Base-by-base conservation (phyloP, 495 filamentous ascomycete genomes). In the Talaromyces stipitatus region DNA sequence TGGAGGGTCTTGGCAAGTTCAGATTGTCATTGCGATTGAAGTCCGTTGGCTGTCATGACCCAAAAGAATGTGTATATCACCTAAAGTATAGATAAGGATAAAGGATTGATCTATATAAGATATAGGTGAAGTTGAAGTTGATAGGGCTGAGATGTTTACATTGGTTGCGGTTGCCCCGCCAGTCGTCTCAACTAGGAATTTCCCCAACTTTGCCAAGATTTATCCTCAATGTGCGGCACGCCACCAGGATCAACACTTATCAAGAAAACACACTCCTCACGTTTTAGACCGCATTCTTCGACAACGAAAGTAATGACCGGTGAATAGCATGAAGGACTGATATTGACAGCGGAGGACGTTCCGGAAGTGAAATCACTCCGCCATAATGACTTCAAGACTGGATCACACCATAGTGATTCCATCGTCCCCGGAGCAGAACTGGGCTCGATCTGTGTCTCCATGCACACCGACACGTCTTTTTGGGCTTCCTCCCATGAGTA, bases 191-290 rank as follows among this genome's bases (percentile, higher is more conserved):
- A 69, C 65, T 56, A 41, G 66, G 72, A 45, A 74, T 67, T 64
- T 22, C 57, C 54, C 52, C 62, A 70, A 67, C 67, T 67, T 64
- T 71, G 71, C 73, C 72, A 74, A 76, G 73, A 66, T 63, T n/a
- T 48, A 7, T 48, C 10, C 45, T 12, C 28, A 22, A 16, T 7
- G 33, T 12, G 16, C 4, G 33, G 18, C 52, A 18, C 12, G 30
- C 52, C 52, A 54, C 28, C 52, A 22, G 2, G 20, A 14, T 26
- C 20, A 22, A 46, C 16, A 9, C 22, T 48, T 26, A n/a, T n/a
- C 2, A 46, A n/a, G 2, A 46, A 10, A 16, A 36, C 14, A 41
- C 36, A 41, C 36, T 18, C n/a, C 6, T 41, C 18, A 41, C 6
- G n/a, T n/a, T 4, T 2, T 16, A 16, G 6, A 41, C 18, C 14